Base-by-base conservation (phyloP, 2,329 filamentous ascomycete genomes). In the Pseudocercospora fuligena region DNA sequence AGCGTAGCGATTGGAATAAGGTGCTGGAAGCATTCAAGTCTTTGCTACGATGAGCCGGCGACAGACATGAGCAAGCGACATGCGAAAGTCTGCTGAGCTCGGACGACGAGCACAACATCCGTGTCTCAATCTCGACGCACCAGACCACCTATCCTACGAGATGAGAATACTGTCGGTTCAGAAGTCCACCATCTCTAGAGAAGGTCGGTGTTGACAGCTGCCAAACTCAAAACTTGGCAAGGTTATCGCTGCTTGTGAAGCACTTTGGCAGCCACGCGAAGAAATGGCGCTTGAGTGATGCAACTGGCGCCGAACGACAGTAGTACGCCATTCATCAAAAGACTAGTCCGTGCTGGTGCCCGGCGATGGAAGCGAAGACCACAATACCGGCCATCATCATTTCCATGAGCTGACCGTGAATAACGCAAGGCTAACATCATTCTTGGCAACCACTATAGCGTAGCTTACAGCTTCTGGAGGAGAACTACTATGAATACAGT, bases 31-130 rank as follows among this genome's bases (percentile, higher is more conserved):
- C 61, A 16, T 70, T 70, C 51, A 49, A 66, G 47, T 25, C 54
- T n/a, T 43, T 69, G 31, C 60, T 69, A n/a, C 21, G 23, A 19
- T 69, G 63, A 65, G n/a, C 19, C 31, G 27, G 40, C 14, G 25
- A 31, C 11, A 31, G 33, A 36, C 29, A 31, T 36, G 12, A 16
- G 33, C 9, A 36, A 14, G 12, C 12, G 33, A 36, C 12, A 36
- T 14, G 33, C 33, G 16, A 36, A 36, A 16, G 33, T 36, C 33
- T 56, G 12, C 23, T 11, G 25, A 8, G 51, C 40, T 43, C 40
- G 7, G 40, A 27, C 25, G 21, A 51, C 21, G 19, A 51, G 47
- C 3, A 19, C 47, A 14, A 51, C 9, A 7, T 14, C 21, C 19
- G 6, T 51, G 12, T 14, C 47, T 3, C 23, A 5, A 21, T 9